Evolutionary conservation across 805 yeast genomes (phyloP).

Genomic region (Cyberlindnera euphorbiae): DNA sequence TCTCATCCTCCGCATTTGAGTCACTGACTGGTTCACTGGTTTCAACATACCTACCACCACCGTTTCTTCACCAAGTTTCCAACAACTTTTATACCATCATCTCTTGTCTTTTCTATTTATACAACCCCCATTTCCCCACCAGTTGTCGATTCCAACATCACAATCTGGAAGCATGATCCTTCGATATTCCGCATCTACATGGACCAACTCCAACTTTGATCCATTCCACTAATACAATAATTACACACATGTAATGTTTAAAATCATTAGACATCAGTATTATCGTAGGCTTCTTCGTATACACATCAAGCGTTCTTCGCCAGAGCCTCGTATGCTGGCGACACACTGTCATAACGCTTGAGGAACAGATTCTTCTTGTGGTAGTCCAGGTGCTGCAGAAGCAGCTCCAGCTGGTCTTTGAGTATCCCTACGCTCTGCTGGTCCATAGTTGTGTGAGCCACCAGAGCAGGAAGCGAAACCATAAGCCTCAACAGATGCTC

Average conservation of each 20-base stretch:
- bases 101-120: background rate
- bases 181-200: no score
- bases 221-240: no score
- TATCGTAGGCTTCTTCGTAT: no score
- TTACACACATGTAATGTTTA: no score
- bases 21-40: slow-evolving; percentile 5
- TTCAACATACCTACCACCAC: slow-evolving; percentile 4
- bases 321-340: slow-evolving; percentile 43
- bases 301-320: slow-evolving; percentile 13
- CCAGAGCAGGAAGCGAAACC: slow-evolving; percentile 77
- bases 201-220: background rate
- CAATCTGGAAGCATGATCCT: no score
- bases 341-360: slow-evolving; percentile 44
- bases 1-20: background rate
- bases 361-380: slow-evolving; percentile 35
- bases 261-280: no score
- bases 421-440: slow-evolving; percentile 57
- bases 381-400: slow-evolving; percentile 48
- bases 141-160: slow-evolving; percentile 17
- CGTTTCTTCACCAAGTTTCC: slow-evolving; percentile 4
- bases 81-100: slow-evolving; percentile 1
- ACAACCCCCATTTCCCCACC: background rate
- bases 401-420: slow-evolving; percentile 47
- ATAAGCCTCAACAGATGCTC: slow-evolving; percentile 78
- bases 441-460: slow-evolving; percentile 78